Evolutionary conservation across 73 alveolate genomes (phyloP), one percentile per base, ranked within the genome.

Genomic region (Paramecium tetraurelia): DNA sequence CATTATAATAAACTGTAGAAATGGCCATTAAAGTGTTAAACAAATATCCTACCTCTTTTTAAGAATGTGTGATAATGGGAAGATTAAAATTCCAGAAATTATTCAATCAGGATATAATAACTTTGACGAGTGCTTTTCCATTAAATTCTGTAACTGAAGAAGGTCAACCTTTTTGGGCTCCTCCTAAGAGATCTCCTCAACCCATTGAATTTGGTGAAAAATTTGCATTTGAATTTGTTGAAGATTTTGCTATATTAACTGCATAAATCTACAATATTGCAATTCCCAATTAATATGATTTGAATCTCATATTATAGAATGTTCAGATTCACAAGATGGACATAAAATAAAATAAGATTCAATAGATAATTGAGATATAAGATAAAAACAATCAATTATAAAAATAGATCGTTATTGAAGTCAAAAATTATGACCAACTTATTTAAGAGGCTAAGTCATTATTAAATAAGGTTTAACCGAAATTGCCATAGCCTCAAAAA

Each of bases 91-190:
- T 96, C 72, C 92, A 95, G 24, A 93, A 92, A 31, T 76, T 95
- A 31, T 98, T 93, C 93, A 83, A 93, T 27, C 68, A 95, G 92
- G 84, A 92, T 40, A 97, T 98, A n/a, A 44, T 76, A 8, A 53
- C 95, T 41, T 93, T 98, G 18, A 89, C 97, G 40, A 88, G 72
- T 68, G 92, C 94, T 43, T 98, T 92, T 94, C 99, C 99, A 3
- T 95, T 93, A 1, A 98, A 96, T 80, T 93, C 95, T 77, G 93
- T 93, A 88, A 98, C 97, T 75, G 93, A 92, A 86, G 98, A 96
- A 18, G 99, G 99, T 20, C 85, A 96, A 85, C 96, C 94, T 1
- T 97, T 98, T 94, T 97, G 99, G 99, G 83, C 98, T 33, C 99
- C 99, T 35, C 97, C 99, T 14, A 98, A 96, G 92, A 97, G 98